Evolutionary conservation across 495 filamentous ascomycete species (phyloP), one percentile per base, ranked within the genome.

Genomic region (Daldinia bambusicola): DNA sequence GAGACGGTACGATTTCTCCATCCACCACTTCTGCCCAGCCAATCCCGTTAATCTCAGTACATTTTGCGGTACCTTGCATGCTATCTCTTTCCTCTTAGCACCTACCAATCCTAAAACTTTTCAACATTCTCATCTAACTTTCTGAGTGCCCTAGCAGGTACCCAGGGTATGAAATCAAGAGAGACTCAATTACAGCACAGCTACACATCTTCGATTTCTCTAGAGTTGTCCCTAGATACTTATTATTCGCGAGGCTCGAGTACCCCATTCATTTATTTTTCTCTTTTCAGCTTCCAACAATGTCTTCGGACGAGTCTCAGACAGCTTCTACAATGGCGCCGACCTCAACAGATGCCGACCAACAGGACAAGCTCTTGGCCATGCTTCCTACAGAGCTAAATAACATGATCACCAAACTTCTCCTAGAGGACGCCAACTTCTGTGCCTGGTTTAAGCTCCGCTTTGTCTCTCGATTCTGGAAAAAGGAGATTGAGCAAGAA

Each of bases 391-490:
- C 2, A 12, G 32, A 52, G 12, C 0, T 63, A 0, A 4, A 38
- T 18, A 0, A 12, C 22, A 0, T 16, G 4, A n/a, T 63, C 4
- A 7, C 53, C 31, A 2, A 53, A 13, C 6, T 4, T 5, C 0
- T 18, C 13, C 6, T 48, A 4, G 60, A 63, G 16, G 34, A 26
- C 26, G 3, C 26, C 1, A 53, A 5, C 2, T 16, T 12, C 6
- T 63, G 32, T 9, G 18, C 51, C 1, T 63, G 60, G 60, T 30
- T 9, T 14, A 30, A 1, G 0, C 53, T 63, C 4, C 60, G 60
- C 4, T 18, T n/a, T 4, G 34, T 63, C 6, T 53, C 20, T 48
- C 40, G 40, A 26, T 4, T 0, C 1, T 63, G 60, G 60, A 63
- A 63, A 34, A 20, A 12, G 4, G 60, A 63, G 10, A 40, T 12